Evolutionary conservation across 371 early-diverging fungal genomes (phyloP), one percentile per base, ranked within the genome.

Genomic region (Syncephalastrum racemosum): DNA sequence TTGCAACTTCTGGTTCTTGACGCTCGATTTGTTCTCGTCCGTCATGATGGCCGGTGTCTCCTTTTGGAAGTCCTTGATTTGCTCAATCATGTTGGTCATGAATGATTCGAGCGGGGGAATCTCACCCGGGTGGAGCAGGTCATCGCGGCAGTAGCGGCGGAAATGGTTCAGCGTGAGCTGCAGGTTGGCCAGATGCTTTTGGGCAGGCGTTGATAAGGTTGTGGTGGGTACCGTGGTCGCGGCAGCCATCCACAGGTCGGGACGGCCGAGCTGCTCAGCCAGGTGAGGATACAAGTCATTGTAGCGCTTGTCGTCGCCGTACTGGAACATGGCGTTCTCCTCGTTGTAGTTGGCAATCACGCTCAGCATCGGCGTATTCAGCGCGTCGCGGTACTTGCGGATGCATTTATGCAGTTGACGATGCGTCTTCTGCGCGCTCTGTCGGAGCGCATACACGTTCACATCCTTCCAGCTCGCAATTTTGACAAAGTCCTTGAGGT

Each of bases 391-490:
- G 71, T 94, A 96, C 65, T 92, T 91, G 45, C 87, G 86, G 53
- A 97, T 80, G 62, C 92, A 90, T 77, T 96, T 96, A 71, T 89
- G 81, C 45, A 98, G 75, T 25, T 94, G 93, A 56, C 86, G 75
- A 66, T 97, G 98, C 5, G 96, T 92, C 75, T 90, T 89, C 48
- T 85, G 85, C 2, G 97, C 94, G 73, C 92, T 91, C 59, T 91
- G 92, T 40, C 89, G 85, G 42, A 98, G 74, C 0, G 98, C 94
- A 59, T 89, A 89, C n/a, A 95, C 90, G 58, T 96, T 98, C 41
- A 95, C 89, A 71, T 98, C 99, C 72, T 95, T 94, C 96, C 97
- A 98, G 45, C 83, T 89, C 13, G 97, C 96, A 58, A 98, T 90
- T 73, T 92, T 91, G 47, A 97, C 96, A 64, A 89, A 94, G 53